Conservation (phyloP, 208 protist genomes). For the Wallacemonas sp. region DNA sequence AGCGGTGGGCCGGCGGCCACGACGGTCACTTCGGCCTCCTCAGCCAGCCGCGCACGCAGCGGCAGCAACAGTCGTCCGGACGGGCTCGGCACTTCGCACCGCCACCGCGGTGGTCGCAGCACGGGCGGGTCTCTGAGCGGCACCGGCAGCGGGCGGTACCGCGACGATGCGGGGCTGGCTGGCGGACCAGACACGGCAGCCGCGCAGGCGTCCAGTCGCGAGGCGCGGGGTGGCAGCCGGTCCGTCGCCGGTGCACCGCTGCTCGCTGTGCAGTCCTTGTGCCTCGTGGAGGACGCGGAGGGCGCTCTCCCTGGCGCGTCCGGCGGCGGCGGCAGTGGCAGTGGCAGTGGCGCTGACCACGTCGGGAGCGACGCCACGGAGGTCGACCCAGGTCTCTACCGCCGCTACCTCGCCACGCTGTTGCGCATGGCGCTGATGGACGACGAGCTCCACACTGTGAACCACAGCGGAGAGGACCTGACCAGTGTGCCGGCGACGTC, state of each 20-base stretch:
- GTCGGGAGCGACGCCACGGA: constrained; percentile 23
- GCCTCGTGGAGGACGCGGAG: constrained; percentile 1
- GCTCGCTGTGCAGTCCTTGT: constrained; percentile 19
- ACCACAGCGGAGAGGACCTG: background rate
- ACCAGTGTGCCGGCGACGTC: background rate
- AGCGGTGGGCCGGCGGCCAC: background rate
- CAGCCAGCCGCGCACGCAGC: constrained; percentile 14
- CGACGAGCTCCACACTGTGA: background rate
- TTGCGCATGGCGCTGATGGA: constrained; percentile 25
- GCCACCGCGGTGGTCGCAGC: too few species aligned
- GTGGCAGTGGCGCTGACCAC: constrained; percentile 3
- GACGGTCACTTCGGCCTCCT: constrained; percentile 18
- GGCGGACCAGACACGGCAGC: too few species aligned
- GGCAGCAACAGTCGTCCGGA: too few species aligned
- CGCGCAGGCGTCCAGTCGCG: background rate
- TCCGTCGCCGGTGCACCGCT: constrained; percentile 19
- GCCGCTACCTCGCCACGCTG: constrained; percentile 32
- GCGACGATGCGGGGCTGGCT: too few species aligned
- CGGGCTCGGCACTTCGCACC: too few species aligned
- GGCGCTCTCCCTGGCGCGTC: background rate
- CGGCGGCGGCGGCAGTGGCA: background rate
- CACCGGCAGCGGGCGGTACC: too few species aligned
- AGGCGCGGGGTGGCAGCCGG: constrained; percentile 6
- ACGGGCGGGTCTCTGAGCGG: too few species aligned
- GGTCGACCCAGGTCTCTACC: constrained; percentile 26